Percentiles rank a stretch among this genome's conserved stretches.
Conservation (phyloP, 176 grass and related monocot species). For the Triticum timopheevii region DNA sequence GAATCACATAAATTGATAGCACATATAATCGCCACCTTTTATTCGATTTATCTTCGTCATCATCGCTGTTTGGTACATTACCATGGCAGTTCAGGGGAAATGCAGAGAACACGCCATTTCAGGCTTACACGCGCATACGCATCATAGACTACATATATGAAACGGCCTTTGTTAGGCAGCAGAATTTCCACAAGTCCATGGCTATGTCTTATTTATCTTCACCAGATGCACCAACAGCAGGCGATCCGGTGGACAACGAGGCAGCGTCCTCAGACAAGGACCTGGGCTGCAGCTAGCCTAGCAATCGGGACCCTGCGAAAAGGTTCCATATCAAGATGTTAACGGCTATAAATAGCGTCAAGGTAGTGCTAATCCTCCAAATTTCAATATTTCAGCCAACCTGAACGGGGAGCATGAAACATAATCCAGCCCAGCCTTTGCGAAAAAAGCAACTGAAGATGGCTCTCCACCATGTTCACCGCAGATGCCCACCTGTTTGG, state of each 20-base stretch:
- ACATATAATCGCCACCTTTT: conserved; percentile 22
- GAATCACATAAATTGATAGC: not conserved
- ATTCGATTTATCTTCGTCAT: conserved; percentile 39
- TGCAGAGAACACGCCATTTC: conserved; percentile 16
- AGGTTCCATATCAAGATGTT: conserved; percentile 1
- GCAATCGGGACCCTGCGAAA: conserved; percentile 77
- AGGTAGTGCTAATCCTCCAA: not conserved
- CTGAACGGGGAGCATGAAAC: conserved; percentile 99
- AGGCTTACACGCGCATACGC: conserved; percentile 28
- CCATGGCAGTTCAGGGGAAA: conserved; percentile 31
- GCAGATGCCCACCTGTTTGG: conserved; percentile 84
- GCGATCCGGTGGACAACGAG: conserved; percentile 8
- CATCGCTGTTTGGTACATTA: conserved; percentile 39
- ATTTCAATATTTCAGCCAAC: conserved; percentile 34
- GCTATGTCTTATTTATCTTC: conserved; percentile 32
- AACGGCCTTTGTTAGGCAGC: conserved; percentile 21
- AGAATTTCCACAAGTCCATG: conserved; percentile 36
- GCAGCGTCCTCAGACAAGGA: conserved; percentile 37
- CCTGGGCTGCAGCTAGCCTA: conserved; percentile 80
- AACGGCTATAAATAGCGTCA: not conserved
- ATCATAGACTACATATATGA: conserved; percentile 10
- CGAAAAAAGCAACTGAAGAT: conserved; percentile 94
- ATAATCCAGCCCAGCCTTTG: conserved; percentile 83
- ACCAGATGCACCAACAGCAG: conserved; percentile 45
- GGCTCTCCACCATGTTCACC: conserved; percentile 99